Conservation (phyloP, 768 basidiomycete genomes). For the Mycena latifolia region DNA sequence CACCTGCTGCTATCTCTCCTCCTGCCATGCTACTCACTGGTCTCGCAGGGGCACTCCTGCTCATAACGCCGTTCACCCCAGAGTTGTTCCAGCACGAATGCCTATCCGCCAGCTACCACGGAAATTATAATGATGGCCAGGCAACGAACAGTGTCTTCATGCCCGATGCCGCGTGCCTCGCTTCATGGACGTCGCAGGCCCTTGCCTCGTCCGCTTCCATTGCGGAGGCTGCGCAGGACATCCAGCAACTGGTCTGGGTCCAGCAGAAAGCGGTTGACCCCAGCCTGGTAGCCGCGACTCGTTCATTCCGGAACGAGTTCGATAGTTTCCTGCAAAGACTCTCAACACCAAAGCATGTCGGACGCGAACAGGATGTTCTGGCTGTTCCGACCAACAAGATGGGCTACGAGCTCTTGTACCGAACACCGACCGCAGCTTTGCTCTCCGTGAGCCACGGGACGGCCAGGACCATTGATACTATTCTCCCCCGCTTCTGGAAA, state of each 20-base stretch:
- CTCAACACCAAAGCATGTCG: conserved; percentile 26
- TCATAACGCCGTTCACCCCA: conserved; percentile 60
- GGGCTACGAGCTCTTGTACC: conserved; percentile 56
- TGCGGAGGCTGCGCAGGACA: conserved; percentile 38
- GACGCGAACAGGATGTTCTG: conserved; percentile 27
- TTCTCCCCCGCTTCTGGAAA: conserved; percentile 83
- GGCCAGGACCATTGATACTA: conserved; percentile 64
- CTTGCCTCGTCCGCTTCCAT: conserved; percentile 45
- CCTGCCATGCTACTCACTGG: conserved; percentile 37
- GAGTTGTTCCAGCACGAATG: conserved; percentile 58
- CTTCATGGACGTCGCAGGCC: conserved; percentile 43
- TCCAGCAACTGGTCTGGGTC: conserved; percentile 70
- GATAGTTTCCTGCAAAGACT: conserved; percentile 49
- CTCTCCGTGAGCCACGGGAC: conserved; percentile 58
- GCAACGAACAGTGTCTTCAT: conserved; percentile 60
- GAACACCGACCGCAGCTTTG: conserved; percentile 58
- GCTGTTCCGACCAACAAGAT: conserved; percentile 29
- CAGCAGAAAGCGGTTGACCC: conserved; percentile 66
- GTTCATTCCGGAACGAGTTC: conserved; percentile 47
- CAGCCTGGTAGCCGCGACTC: conserved; percentile 49
- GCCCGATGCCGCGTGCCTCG: conserved; percentile 56
- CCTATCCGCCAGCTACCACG: conserved; percentile 64
- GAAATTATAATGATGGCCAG: conserved; percentile 62
- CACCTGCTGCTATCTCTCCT: conserved; percentile 11
- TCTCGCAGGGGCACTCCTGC: conserved; percentile 48